Evolutionary conservation across 768 basidiomycete genomes (phyloP).

Genomic region (Agrocybe chaxingu): DNA sequence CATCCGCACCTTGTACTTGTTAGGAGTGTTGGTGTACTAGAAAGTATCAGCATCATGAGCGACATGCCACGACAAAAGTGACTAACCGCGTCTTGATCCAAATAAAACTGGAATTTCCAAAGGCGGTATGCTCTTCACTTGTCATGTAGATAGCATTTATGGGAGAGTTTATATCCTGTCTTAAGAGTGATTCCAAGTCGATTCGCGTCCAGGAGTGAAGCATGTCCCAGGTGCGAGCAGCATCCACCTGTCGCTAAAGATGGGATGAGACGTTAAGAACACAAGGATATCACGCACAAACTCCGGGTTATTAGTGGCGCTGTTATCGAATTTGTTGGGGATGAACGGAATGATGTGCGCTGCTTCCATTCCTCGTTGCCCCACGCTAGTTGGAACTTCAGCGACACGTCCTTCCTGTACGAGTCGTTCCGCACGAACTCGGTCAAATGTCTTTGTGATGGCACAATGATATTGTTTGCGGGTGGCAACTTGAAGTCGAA

Average conservation of each 20-base stretch:
- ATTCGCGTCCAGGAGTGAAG: conserved; percentile 15
- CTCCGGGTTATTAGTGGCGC: background rate
- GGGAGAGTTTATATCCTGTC: conserved; percentile 13
- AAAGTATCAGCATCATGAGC: background rate
- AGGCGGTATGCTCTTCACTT: background rate
- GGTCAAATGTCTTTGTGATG: conserved; percentile 13
- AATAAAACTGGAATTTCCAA: conserved; percentile 9
- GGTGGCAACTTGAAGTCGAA: conserved; percentile 6
- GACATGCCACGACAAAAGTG: background rate
- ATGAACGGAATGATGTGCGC: conserved; percentile 14
- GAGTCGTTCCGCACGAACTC: background rate
- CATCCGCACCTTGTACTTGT: conserved; percentile 15
- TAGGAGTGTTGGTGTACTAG: conserved; percentile 11
- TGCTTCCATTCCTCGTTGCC: conserved; percentile 4
- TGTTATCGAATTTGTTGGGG: conserved; percentile 10
- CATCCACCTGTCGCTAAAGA: conserved; percentile 7
- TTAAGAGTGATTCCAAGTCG: conserved; percentile 5
- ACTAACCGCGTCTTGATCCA: conserved; percentile 6
- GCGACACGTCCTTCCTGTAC: background rate
- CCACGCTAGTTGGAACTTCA: conserved; percentile 5
- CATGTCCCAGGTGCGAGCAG: conserved; percentile 2
- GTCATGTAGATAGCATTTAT: conserved; percentile 17
- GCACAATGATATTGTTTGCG: conserved; percentile 16
- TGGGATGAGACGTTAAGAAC: background rate
- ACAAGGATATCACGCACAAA: conserved; percentile 2